Percentiles rank a stretch among this genome's conserved stretches.
Conservation (phyloP, 345 rosid species). For the Dimocarpus longan region DNA sequence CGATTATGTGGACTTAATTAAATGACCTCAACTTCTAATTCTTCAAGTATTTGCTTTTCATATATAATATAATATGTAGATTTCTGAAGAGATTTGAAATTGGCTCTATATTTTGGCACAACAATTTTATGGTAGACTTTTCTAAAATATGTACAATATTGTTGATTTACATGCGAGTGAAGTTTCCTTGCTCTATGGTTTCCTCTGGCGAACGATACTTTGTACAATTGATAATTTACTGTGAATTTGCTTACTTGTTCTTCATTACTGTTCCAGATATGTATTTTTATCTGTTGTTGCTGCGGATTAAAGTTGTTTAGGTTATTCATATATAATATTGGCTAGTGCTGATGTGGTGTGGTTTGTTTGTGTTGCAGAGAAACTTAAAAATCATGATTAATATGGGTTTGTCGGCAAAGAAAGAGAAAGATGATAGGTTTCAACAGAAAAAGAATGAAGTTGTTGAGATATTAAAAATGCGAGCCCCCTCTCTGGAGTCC, state of each 20-base stretch:
- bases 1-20: not conserved
- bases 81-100: not conserved
- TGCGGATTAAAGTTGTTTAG: not conserved
- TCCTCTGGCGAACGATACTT: not conserved
- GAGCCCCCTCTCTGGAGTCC: constrained; percentile 52
- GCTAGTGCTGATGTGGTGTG: constrained; percentile 5
- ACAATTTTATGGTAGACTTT: not conserved
- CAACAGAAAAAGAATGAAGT: constrained; percentile 83
- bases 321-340: constrained; percentile 4
- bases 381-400: constrained; percentile 81
- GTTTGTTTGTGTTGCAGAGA: constrained; percentile 59
- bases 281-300: not conserved
- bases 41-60: not conserved
- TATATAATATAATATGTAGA: not conserved
- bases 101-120: not conserved
- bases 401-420: constrained; percentile 62
- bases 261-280: not conserved
- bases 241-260: not conserved
- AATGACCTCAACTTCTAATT: not conserved
- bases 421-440: constrained; percentile 83
- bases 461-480: constrained; percentile 67
- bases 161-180: not conserved
- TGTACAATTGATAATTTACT: constrained; percentile 1
- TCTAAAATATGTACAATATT: not conserved
- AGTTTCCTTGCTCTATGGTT: not conserved